Evolutionary conservation across 139 green algal species (phyloP), one percentile per base, ranked within the genome.

Genomic region (Edaphochlamys debaryana): DNA sequence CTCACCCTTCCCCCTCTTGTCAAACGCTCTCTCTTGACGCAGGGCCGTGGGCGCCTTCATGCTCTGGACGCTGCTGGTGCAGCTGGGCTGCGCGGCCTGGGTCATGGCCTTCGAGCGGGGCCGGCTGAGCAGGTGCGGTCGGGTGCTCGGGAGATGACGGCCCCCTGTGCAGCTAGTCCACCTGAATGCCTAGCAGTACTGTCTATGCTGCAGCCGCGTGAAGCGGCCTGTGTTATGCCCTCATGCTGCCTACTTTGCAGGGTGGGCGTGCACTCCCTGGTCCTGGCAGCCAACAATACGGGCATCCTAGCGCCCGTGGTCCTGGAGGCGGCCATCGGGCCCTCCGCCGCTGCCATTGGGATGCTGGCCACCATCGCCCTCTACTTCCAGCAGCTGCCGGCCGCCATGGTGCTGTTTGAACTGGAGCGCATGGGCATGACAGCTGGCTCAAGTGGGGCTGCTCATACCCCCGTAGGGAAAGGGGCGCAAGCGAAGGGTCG

Each of bases 251-350:
- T n/a, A n/a, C n/a, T n/a, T n/a, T n/a, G n/a, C 69, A 77, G 68
- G 37, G 41, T 85, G n/a, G 86, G 67, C 40, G 79, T 88, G 1
- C 76, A 91, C 50, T 78, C 60, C 5, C 69, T 91, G 75, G 60
- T 89, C 23, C 84, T 91, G 30, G 69, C 48, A 0, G 87, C 87
- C 30, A 91, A 91, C 80, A 91, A 91, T 69, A 91, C 86, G 23
- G 87, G 87, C 62, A 87, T 91, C 58, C 76, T 91, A 34, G 87
- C 83, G 38, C 87, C 87, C 27, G 87, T 91, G 41, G 87, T 91
- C 34, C 77, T 91, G 48, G 48, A 87, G 60, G 87, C 84, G 30
- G 87, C 84, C 0, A 38, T 91, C 1, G 87, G 84, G 22, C 67
- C 68, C 17, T 40, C 56, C 29, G 79, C 79, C 25, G 86, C 86